Evolutionary conservation across 2,329 filamentous ascomycete genomes (phyloP).

Genomic region (Aschersonia sp.): DNA sequence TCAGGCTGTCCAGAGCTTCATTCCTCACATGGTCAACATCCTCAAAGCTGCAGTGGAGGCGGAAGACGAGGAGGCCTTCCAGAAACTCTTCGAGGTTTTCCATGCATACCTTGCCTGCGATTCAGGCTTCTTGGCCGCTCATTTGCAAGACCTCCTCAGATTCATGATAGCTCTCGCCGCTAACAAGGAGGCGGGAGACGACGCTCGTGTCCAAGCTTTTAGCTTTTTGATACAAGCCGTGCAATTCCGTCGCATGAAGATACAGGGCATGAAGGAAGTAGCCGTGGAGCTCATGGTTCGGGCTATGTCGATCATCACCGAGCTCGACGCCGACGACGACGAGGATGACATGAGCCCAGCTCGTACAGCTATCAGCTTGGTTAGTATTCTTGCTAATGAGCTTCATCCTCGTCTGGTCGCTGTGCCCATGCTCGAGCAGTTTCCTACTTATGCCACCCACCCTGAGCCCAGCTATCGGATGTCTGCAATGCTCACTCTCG

Average conservation of each 20-base stretch:
- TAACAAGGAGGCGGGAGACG: slow-evolving; percentile 66
- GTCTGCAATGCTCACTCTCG: slow-evolving; percentile 81
- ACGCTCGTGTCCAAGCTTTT: slow-evolving; percentile 77
- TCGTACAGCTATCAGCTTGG: slow-evolving; percentile 68
- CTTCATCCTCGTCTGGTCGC: slow-evolving; percentile 89
- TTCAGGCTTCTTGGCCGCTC: slow-evolving; percentile 63
- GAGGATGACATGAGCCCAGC: slow-evolving; percentile 72
- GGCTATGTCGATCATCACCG: slow-evolving; percentile 76
- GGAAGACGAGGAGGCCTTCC: slow-evolving; percentile 73
- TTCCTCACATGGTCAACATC: slow-evolving; percentile 80
- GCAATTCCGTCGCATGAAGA: slow-evolving; percentile 86
- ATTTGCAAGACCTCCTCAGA: slow-evolving; percentile 78
- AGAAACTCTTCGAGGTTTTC: slow-evolving; percentile 91
- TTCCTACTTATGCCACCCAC: slow-evolving; percentile 67
- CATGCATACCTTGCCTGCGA: slow-evolving; percentile 89
- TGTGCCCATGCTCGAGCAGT: slow-evolving; percentile 76
- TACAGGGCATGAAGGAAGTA: slow-evolving; percentile 74
- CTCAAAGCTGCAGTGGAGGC: slow-evolving; percentile 71
- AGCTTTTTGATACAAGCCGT: slow-evolving; percentile 89
- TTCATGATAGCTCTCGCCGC: slow-evolving; percentile 86
- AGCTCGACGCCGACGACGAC: slow-evolving; percentile 64
- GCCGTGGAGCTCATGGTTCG: slow-evolving; percentile 78
- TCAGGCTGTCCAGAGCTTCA: slow-evolving; percentile 60
- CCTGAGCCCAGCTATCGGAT: slow-evolving; percentile 66
- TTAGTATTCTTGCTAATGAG: slow-evolving; percentile 78